Evolutionary conservation across 306 rosid species (phyloP).

Genomic region (Cercis canadensis): DNA sequence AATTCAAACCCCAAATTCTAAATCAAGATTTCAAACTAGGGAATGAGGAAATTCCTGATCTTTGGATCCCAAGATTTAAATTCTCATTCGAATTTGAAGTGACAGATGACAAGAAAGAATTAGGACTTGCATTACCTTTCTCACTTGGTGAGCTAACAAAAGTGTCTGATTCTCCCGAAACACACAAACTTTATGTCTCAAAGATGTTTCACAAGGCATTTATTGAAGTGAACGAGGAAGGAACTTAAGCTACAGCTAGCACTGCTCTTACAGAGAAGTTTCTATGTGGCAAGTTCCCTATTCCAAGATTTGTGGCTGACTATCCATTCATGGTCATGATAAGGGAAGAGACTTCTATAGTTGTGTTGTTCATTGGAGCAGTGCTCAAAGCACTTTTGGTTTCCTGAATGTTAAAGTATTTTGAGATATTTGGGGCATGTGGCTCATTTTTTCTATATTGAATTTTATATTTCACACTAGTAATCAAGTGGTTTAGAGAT

Average conservation of each 20-base stretch:
- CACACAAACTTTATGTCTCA: background rate
- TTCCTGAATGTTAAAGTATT: no score
- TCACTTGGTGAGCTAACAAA: slow-evolving; percentile 9
- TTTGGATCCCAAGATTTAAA: slow-evolving; percentile 41
- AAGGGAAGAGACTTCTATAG: slow-evolving; percentile 21
- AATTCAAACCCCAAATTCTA: background rate
- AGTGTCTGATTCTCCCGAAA: slow-evolving; percentile 14
- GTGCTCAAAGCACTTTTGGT: slow-evolving; percentile 32
- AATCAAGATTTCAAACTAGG: background rate
- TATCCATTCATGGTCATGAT: background rate
- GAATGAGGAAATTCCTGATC: background rate
- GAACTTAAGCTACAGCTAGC: slow-evolving; percentile 22
- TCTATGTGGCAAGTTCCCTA: no score
- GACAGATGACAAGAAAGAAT: background rate
- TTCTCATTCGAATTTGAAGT: slow-evolving; percentile 2
- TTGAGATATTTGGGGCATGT: no score
- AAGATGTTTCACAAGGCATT: background rate
- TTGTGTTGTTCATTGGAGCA: slow-evolving; percentile 16
- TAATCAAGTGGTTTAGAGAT: no score
- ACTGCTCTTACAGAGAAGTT: no score
- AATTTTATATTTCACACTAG: no score
- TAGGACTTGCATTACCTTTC: slow-evolving; percentile 36
- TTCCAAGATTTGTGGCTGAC: background rate
- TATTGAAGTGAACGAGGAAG: slow-evolving; percentile 39
- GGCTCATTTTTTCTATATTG: no score